These are phyloP conservation scores for Bidens hawaiensis DNA, from an alignment of 140 eudicot genomes.

Conservation along the genomic window DNA sequence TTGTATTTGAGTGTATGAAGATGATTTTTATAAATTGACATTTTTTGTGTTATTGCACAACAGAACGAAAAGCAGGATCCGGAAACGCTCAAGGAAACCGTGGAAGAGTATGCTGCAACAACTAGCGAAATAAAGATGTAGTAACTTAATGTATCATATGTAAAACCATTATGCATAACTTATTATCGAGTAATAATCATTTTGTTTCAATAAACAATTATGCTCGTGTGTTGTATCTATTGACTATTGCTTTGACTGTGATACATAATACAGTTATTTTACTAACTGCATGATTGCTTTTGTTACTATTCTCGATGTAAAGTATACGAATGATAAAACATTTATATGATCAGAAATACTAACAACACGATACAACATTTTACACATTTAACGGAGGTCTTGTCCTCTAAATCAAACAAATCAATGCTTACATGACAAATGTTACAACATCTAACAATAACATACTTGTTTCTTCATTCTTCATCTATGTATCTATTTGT, in stretches of 20 bases:
- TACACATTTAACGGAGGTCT: slow-evolving; percentile 18
- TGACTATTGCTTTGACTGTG: no score
- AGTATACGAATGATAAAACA: no score
- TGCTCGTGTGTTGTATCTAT: no score
- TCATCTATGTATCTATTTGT: background rate
- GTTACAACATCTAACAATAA: slow-evolving; percentile 9
- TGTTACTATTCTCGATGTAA: no score
- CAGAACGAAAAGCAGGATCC: slow-evolving; percentile 43
- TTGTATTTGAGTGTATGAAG: background rate
- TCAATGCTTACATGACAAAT: slow-evolving; percentile 17
- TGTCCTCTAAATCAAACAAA: slow-evolving; percentile 26
- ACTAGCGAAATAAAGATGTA: slow-evolving; percentile 12
- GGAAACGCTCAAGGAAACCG: slow-evolving; percentile 24
- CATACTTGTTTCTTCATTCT: slow-evolving; percentile 9
- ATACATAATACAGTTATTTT: no score
- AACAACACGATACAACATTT: background rate
- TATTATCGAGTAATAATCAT: background rate
- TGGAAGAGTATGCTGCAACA: slow-evolving; percentile 15
- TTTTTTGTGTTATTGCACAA: slow-evolving; percentile 25
- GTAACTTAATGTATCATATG: background rate
- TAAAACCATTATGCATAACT: background rate
- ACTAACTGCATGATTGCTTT: no score
- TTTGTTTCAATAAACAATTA: no score
- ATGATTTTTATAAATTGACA: slow-evolving; percentile 6
- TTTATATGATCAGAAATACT: no score